These are phyloP conservation scores for Rhodocollybia butyracea DNA, from an alignment of 768 basidiomycete genomes.

Conservation along the genomic window DNA sequence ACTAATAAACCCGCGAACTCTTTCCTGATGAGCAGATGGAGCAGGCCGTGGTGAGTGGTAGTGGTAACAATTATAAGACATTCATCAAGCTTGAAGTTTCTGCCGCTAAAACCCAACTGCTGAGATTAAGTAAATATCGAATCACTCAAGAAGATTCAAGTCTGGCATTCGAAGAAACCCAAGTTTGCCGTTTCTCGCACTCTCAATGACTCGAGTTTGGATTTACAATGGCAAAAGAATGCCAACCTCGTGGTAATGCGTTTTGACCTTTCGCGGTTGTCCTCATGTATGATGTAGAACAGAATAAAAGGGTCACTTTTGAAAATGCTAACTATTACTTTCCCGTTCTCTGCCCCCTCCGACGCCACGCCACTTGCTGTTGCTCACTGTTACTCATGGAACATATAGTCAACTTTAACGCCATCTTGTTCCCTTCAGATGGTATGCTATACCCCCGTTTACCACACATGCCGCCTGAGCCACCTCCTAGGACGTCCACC, in stretches of 20 bases:
- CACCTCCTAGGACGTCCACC: conserved; percentile 75
- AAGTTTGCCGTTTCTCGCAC: too few species aligned
- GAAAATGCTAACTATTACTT: background rate
- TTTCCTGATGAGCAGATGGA: too few species aligned
- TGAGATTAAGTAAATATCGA: too few species aligned
- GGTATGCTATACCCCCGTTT: conserved; percentile 25
- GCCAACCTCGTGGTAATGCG: background rate
- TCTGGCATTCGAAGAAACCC: too few species aligned
- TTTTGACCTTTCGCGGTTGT: background rate
- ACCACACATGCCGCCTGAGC: too few species aligned
- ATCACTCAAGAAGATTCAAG: too few species aligned
- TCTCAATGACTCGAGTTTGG: too few species aligned
- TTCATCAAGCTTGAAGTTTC: too few species aligned
- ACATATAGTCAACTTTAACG: conserved; percentile 58
- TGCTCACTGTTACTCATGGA: conserved; percentile 49
- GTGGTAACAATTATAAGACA: too few species aligned
- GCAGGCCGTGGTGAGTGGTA: too few species aligned
- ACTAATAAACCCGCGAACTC: too few species aligned
- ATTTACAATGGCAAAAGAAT: background rate
- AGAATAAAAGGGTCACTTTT: background rate
- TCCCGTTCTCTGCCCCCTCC: background rate
- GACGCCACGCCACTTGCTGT: background rate
- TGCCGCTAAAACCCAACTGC: too few species aligned
- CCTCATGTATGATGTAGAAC: conserved; percentile 1
- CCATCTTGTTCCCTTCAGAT: conserved; percentile 77